A percentile compares a stretch with the other conserved stretches of the same genome.
Conservation (phyloP, 352 stramenopile species). For the Phytophthora idaei region DNA sequence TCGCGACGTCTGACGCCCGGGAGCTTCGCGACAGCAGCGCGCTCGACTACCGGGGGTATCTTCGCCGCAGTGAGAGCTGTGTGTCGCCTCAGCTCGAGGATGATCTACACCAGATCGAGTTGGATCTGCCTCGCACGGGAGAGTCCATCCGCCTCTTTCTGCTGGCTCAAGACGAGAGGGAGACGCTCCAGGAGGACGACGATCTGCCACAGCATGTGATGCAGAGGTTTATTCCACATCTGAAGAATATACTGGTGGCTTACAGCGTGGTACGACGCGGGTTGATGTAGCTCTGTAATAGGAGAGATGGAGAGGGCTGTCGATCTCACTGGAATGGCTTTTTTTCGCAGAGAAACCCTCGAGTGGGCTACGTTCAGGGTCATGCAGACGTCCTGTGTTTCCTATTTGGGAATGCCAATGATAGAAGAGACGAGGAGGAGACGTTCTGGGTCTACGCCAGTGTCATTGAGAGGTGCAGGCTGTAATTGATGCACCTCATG, state of each 20-base stretch:
- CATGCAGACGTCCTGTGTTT: conserved; percentile 79
- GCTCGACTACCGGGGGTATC: conserved; percentile 52
- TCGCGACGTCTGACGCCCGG: conserved; percentile 42
- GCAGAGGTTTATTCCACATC: conserved; percentile 35
- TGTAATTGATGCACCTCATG: neutral
- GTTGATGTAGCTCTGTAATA: neutral
- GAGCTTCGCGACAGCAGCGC: conserved; percentile 41
- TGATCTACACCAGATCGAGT: conserved; percentile 67
- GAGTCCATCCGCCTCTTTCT: conserved; percentile 66
- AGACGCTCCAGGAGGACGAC: conserved; percentile 19
- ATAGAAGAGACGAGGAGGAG: conserved; percentile 49
- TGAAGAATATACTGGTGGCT: conserved; percentile 65
- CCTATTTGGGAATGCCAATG: conserved; percentile 55
- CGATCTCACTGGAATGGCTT: neutral
- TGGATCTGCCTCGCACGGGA: conserved; percentile 66
- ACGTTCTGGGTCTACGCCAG: conserved; percentile 79
- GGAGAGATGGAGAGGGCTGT: neutral
- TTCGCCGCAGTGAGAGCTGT: conserved; percentile 32
- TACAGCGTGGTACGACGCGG: conserved; percentile 55
- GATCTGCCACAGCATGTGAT: conserved; percentile 30
- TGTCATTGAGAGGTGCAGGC: conserved; percentile 59
- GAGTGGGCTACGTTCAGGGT: conserved; percentile 79
- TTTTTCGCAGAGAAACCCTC: conserved; percentile 52
- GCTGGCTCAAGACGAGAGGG: conserved; percentile 26
- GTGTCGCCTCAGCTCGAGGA: conserved; percentile 49